Percentiles rank a stretch among this genome's conserved stretches.
Conservation (phyloP, 257 asterid species). For the Forsythia viridissima region DNA sequence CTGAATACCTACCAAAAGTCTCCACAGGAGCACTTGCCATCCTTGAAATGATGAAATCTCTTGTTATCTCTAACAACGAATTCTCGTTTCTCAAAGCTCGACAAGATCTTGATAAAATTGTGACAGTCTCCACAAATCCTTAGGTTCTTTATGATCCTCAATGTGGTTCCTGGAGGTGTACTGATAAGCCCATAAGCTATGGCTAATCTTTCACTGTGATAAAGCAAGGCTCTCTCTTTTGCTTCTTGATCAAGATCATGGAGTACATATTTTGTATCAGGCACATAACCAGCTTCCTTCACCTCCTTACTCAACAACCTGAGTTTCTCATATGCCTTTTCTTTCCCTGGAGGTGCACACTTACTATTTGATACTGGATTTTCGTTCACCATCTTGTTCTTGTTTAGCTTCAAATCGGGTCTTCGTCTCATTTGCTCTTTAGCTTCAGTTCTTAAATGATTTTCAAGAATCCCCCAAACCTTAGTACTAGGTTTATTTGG, state of each 20-base stretch:
- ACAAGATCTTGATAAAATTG: constrained; percentile 46
- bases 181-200: constrained; percentile 50
- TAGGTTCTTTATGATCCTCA: constrained; percentile 51
- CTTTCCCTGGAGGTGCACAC: constrained; percentile 19
- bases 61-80: constrained; percentile 49
- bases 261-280: constrained; percentile 40
- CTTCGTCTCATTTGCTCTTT: background rate
- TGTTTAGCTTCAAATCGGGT: constrained; percentile 5
- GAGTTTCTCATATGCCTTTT: constrained; percentile 38
- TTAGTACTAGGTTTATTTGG: background rate
- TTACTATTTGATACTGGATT: constrained; percentile 1
- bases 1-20: constrained; percentile 40
- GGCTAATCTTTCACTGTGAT: constrained; percentile 52
- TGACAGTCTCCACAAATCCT: constrained; percentile 58
- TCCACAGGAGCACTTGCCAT: constrained; percentile 48
- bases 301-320: constrained; percentile 29
- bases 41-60: constrained; percentile 57
- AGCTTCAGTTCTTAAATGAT: background rate
- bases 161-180: constrained; percentile 38
- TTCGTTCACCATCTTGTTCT: background rate
- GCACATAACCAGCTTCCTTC: constrained; percentile 39
- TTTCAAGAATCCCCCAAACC: background rate
- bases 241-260: constrained; percentile 44
- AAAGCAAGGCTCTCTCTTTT: constrained; percentile 43
- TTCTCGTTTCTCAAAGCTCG: constrained; percentile 41